A percentile compares a stretch with the other conserved stretches of the same genome.
Conservation (phyloP, 371 early-diverging fungal genomes). For the Umbelopsis sp. region DNA sequence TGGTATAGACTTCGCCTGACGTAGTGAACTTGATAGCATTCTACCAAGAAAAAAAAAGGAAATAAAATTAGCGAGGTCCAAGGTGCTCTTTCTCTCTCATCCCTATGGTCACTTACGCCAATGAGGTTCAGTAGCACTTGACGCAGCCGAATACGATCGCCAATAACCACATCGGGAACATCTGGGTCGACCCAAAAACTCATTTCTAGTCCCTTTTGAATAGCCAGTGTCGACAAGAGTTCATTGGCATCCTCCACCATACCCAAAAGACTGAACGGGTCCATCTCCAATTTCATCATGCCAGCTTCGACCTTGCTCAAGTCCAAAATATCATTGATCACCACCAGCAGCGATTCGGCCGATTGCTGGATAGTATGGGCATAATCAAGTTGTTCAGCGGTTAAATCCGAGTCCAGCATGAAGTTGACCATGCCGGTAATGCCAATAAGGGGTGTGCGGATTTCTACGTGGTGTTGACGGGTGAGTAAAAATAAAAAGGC, state of each 20-base stretch:
- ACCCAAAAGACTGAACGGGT: slow-evolving; percentile 59
- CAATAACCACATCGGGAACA: slow-evolving; percentile 62
- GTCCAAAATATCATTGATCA: slow-evolving; percentile 76
- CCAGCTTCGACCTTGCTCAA: slow-evolving; percentile 74
- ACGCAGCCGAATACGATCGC: slow-evolving; percentile 61
- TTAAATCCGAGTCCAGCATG: slow-evolving; percentile 63
- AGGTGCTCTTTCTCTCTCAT: too few species aligned
- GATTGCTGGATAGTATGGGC: slow-evolving; percentile 69
- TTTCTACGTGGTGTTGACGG: slow-evolving; percentile 37
- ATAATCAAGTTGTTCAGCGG: slow-evolving; percentile 66
- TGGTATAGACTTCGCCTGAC: slow-evolving; percentile 64
- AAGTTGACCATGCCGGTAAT: slow-evolving; percentile 72
- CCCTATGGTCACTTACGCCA: slow-evolving; percentile 36
- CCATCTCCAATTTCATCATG: slow-evolving; percentile 71
- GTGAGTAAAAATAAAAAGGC: neutral
- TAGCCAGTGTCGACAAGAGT: slow-evolving; percentile 60
- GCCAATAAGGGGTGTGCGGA: slow-evolving; percentile 68
- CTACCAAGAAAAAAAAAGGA: slow-evolving; percentile 33
- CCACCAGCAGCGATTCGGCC: slow-evolving; percentile 62
- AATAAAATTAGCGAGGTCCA: too few species aligned
- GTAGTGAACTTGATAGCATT: slow-evolving; percentile 73
- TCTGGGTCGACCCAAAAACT: slow-evolving; percentile 64
- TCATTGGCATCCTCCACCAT: slow-evolving; percentile 71
- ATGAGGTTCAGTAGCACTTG: slow-evolving; percentile 63
- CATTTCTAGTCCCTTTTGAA: slow-evolving; percentile 62